Evolutionary conservation across 148 eudicot species (phyloP).

Genomic region (Rhododendron simsii): DNA sequence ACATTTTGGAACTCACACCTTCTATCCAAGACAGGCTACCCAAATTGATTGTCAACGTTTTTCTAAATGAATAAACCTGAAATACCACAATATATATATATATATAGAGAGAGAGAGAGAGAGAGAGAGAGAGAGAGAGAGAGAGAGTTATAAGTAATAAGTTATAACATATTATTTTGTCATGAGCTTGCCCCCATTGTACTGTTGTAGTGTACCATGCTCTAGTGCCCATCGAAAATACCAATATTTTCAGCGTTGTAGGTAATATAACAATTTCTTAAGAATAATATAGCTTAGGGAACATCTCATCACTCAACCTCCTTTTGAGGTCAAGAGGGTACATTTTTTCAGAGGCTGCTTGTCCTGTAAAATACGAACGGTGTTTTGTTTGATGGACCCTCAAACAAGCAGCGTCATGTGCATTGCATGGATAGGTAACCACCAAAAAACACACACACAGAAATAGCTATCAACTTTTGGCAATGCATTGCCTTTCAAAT

Average conservation of each 20-base stretch:
- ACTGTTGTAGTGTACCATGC: too few relatives aligned
- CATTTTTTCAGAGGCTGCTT: background rate
- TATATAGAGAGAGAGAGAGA: too few relatives aligned
- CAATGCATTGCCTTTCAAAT: background rate
- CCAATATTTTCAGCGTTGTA: background rate
- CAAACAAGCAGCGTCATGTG: background rate
- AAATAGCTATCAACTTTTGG: background rate
- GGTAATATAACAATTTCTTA: background rate
- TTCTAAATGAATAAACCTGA: too few relatives aligned
- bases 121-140: too few relatives aligned
- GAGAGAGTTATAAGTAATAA: too few relatives aligned
- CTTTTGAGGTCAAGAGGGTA: background rate
- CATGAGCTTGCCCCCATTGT: too few relatives aligned
- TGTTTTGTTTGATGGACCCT: background rate
- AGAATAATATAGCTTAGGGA: background rate
- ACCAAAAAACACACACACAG: background rate
- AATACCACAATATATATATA: too few relatives aligned
- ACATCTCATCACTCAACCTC: background rate
- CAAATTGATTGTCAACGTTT: too few relatives aligned
- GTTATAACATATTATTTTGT: too few relatives aligned
- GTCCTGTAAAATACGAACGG: background rate
- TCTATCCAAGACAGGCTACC: background rate
- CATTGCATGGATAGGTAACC: background rate
- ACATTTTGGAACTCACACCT: background rate
- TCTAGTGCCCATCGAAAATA: background rate